A percentile compares a stretch with the other conserved stretches of the same genome.
phyloP scores from a whole-genome alignment of 2,329 filamentous ascomycete species.

The Aspergillus sp. region DNA sequence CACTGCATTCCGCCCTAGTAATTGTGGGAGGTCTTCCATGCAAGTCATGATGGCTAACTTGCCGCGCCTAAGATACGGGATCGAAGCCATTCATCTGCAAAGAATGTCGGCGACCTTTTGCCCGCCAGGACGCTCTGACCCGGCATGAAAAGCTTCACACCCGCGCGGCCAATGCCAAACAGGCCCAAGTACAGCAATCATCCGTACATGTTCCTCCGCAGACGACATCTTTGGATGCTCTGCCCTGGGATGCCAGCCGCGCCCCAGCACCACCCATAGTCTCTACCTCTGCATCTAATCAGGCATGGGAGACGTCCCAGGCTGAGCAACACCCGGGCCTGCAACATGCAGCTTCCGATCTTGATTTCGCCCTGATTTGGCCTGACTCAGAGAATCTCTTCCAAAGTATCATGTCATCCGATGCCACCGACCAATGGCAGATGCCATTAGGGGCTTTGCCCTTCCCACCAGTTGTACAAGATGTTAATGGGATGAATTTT shows the following conservation, averaged over 20 bases:
- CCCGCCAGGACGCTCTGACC: constrained; percentile 47
- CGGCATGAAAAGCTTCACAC: constrained; percentile 48
- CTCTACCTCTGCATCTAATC: constrained; percentile 23
- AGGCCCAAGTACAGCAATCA: constrained; percentile 12
- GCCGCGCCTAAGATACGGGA: constrained; percentile 38
- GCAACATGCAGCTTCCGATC: constrained; percentile 31
- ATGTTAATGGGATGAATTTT: constrained; percentile 33
- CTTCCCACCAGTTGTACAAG: constrained; percentile 36
- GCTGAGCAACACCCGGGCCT: constrained; percentile 22
- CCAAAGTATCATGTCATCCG: constrained; percentile 47
- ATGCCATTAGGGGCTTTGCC: constrained; percentile 46
- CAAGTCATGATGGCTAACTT: constrained; percentile 22
- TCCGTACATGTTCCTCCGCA: constrained; percentile 15
- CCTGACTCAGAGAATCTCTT: constrained; percentile 49
- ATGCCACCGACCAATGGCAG: constrained; percentile 44
- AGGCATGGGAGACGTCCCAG: constrained; percentile 29
- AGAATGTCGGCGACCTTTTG: constrained; percentile 44
- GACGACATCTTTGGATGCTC: constrained; percentile 22
- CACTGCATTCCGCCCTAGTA: constrained; percentile 1
- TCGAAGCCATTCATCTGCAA: constrained; percentile 46
- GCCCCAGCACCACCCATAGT: constrained; percentile 19
- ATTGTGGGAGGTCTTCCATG: neutral
- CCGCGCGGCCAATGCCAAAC: constrained; percentile 29
- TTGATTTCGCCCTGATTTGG: constrained; percentile 48
- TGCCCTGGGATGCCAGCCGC: constrained; percentile 29